Conservation (phyloP, 345 rosid species). For the Euphorbia tirucalli region DNA sequence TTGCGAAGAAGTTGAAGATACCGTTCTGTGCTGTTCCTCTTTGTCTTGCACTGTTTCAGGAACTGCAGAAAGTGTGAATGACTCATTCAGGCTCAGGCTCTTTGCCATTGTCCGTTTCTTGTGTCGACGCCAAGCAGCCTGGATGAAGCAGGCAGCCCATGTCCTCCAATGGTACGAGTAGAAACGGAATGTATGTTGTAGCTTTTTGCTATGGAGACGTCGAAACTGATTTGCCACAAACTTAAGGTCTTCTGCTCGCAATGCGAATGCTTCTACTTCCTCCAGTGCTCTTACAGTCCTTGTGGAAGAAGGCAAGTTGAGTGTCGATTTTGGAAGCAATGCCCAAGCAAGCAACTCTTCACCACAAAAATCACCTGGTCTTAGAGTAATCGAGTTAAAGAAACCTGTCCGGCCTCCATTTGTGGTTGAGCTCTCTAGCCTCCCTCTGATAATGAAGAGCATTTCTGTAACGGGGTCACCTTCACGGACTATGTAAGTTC, state of each 20-base stretch:
- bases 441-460: constrained; percentile 86
- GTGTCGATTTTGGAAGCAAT: constrained; percentile 69
- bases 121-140: constrained; percentile 84
- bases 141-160: constrained; percentile 93
- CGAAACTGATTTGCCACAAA: constrained; percentile 92
- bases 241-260: constrained; percentile 84
- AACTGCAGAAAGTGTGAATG: constrained; percentile 21
- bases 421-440: constrained; percentile 86
- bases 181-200: constrained; percentile 86
- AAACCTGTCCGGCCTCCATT: constrained; percentile 94
- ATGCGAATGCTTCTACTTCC: constrained; percentile 95
- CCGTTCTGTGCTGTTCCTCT: constrained; percentile 17
- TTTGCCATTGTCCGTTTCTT: constrained; percentile 57
- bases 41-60: constrained; percentile 17
- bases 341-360: constrained; percentile 98
- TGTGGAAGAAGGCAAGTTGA: constrained; percentile 81
- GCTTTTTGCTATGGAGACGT: constrained; percentile 89
- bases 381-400: constrained; percentile 73
- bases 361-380: constrained; percentile 92
- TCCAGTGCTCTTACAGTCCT: constrained; percentile 81
- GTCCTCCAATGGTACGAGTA: constrained; percentile 97
- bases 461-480: constrained; percentile 90
- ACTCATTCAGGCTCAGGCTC: constrained; percentile 45
- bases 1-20: constrained; percentile 25
- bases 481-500: constrained; percentile 83